These are phyloP conservation scores for Cymbidium sinense DNA, from an alignment of 106 monocot species.

Conservation along the genomic window DNA sequence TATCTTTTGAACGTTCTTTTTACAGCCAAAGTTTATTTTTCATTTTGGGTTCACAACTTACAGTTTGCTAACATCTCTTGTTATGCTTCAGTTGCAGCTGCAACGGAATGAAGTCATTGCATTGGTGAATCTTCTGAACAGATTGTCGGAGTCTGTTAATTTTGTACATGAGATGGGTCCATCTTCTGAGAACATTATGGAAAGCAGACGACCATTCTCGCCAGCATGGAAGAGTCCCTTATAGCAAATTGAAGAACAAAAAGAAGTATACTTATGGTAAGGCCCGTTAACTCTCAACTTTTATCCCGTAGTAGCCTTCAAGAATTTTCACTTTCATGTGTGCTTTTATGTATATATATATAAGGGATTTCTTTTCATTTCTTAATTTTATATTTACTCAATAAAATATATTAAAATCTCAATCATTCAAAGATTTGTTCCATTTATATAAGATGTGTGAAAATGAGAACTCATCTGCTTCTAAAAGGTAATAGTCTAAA, in stretches of 20 bases:
- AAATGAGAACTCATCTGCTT: too few relatives aligned
- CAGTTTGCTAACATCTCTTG: background rate
- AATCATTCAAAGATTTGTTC: too few relatives aligned
- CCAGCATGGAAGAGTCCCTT: conserved; percentile 9
- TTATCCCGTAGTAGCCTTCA: too few relatives aligned
- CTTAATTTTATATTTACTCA: too few relatives aligned
- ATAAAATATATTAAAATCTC: too few relatives aligned
- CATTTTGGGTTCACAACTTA: background rate
- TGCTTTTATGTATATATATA: too few relatives aligned
- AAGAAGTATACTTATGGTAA: background rate
- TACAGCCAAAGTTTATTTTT: too few relatives aligned
- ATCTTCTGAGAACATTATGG: conserved; percentile 36
- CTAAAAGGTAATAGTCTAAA: too few relatives aligned
- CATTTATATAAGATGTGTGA: too few relatives aligned
- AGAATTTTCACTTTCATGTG: too few relatives aligned
- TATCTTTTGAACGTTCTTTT: too few relatives aligned
- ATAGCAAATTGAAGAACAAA: background rate
- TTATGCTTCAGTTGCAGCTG: conserved; percentile 52
- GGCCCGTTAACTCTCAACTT: background rate
- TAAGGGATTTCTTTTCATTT: too few relatives aligned
- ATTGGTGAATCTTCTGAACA: conserved; percentile 76
- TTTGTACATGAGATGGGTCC: conserved; percentile 63
- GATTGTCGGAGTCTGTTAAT: conserved; percentile 83
- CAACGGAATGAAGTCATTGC: conserved; percentile 97
- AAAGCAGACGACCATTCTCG: conserved; percentile 17